Conservation (phyloP, 257 asterid species). For the Henckelia pumila region DNA sequence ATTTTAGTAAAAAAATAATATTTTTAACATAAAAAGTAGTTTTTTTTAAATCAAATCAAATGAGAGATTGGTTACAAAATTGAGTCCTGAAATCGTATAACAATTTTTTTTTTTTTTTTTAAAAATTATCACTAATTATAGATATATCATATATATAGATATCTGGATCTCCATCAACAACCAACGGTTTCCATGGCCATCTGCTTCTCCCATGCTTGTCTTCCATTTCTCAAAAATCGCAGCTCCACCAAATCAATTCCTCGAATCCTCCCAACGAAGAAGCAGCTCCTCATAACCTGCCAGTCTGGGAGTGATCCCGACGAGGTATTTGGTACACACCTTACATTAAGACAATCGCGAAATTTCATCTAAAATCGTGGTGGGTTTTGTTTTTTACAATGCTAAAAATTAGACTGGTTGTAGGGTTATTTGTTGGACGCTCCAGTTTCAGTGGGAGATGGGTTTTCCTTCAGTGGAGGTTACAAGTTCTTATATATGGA, state of each 20-base stretch:
- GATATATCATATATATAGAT: too few species aligned
- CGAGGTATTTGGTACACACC: constrained; percentile 38
- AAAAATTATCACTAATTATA: too few species aligned
- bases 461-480: constrained; percentile 97
- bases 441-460: constrained; percentile 77
- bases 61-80: too few species aligned
- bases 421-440: constrained; percentile 85
- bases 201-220: constrained; percentile 35
- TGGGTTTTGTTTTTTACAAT: neutral
- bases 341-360: neutral
- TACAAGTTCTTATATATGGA: neutral
- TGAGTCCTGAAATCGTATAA: too few species aligned
- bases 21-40: too few species aligned
- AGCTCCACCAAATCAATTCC: constrained; percentile 28
- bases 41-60: too few species aligned
- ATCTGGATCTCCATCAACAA: neutral
- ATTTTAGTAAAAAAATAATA: too few species aligned
- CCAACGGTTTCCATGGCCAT: constrained; percentile 61
- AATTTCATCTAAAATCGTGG: neutral
- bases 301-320: constrained; percentile 49
- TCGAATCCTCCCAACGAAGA: constrained; percentile 27
- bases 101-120: too few species aligned
- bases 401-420: neutral
- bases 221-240: constrained; percentile 30
- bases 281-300: constrained; percentile 30